A percentile compares a stretch with the other conserved stretches of the same genome.
Evolutionary conservation across 2,329 filamentous ascomycete species (phyloP).

Genomic region (Coleophoma eucalyptorum): DNA sequence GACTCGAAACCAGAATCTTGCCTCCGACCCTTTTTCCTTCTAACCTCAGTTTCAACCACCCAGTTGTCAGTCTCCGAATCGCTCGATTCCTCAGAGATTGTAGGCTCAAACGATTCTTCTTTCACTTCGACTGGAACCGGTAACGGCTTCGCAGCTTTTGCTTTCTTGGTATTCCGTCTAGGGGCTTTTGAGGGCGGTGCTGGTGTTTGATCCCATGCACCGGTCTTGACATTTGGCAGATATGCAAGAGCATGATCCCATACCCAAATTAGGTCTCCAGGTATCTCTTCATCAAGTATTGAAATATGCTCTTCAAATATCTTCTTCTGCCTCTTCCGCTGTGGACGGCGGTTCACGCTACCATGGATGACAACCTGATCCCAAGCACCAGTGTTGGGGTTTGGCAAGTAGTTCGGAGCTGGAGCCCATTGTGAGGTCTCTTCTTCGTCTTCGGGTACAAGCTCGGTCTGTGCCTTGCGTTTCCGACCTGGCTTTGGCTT

Average conservation of each 20-base stretch:
- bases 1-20: neutral
- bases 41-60: neutral
- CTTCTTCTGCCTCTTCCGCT: neutral
- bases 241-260: slow-evolving; percentile 14
- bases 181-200: neutral
- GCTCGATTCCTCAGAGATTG: neutral
- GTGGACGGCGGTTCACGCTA: neutral
- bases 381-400: slow-evolving; percentile 3
- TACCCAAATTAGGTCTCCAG: neutral
- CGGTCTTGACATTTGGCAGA: slow-evolving; percentile 19
- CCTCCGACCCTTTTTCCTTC: neutral
- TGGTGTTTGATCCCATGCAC: slow-evolving; percentile 19
- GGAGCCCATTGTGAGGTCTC: neutral
- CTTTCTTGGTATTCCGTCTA: neutral
- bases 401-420: neutral
- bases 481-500: neutral
- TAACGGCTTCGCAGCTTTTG: neutral
- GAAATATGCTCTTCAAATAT: neutral
- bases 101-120: neutral
- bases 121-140: neutral
- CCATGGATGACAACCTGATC: neutral
- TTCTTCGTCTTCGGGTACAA: neutral
- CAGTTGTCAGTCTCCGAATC: neutral
- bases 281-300: neutral
- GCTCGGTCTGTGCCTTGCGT: neutral